Evolutionary conservation across 495 filamentous ascomycete genomes (phyloP), one percentile per base, ranked within the genome.

Genomic region (Neurospora sp.): DNA sequence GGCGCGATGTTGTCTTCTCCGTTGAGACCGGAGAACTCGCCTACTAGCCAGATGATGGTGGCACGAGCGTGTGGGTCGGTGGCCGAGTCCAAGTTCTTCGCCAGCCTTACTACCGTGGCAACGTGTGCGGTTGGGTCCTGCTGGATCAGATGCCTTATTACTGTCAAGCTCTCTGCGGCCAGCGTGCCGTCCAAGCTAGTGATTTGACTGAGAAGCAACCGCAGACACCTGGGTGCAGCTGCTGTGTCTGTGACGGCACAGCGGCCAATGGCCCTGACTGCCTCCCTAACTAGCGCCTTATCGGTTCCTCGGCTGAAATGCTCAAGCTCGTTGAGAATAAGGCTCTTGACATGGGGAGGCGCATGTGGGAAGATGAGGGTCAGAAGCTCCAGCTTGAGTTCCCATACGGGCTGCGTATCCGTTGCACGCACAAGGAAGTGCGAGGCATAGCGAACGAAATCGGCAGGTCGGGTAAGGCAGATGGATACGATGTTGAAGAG

Each of bases 11-110:
- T 96, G 70, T 93, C 88, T 74, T 92, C 90, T 3, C 89, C 86
- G 72, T 94, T 90, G 12, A 91, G 76, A 0, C 92, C 92, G 1
- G 96, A 89, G 76, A 93, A 98, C 81, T 99, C 96, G 69, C 96
- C 96, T 0, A 99, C 94, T 5, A 99, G 89, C 96, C 96, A 99
- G 75, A 98, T 92, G 73, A 98, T 97, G 40, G 90, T 95, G 16
- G 96, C 95, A 71, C 96, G 86, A 5, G 96, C 96, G 71, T 92
- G 90, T 6, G 96, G 89, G 72, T 93, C 92, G 3, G 90, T 94
- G 10, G 92, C 91, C 4, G 89, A 89, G 73, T 97, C 94, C 8
- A 99, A 88, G 74, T 96, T 91, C 79, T 94, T 97, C 9, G 96
- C 95, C n/a, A 99, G 83, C 65, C 93, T 87, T 42, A 97, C 89